These are phyloP conservation scores for Trypanosoma melophagium DNA, from an alignment of 208 protist genomes.

Conservation along the genomic window DNA sequence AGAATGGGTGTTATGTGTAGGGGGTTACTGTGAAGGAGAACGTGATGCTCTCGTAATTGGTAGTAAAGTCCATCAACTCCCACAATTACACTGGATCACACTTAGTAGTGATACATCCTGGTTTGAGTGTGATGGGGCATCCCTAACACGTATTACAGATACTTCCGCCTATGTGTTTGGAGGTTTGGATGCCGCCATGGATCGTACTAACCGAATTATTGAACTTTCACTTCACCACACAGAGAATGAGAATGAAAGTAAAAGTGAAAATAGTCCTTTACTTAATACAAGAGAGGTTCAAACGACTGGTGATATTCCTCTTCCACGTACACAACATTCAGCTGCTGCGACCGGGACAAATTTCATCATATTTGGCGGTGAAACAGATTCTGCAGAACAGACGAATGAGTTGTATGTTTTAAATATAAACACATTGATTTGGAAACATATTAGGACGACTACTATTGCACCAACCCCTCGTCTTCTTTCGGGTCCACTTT, in stretches of 20 bases:
- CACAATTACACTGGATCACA: constrained; percentile 37
- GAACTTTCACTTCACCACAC: constrained; percentile 3
- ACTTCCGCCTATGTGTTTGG: constrained; percentile 66
- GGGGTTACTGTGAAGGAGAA: constrained; percentile 64
- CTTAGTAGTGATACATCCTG: constrained; percentile 17
- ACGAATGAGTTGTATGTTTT: constrained; percentile 47
- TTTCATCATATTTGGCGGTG: constrained; percentile 68
- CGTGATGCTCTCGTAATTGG: constrained; percentile 39
- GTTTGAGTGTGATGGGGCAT: constrained; percentile 63
- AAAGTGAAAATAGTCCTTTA: constrained; percentile 4
- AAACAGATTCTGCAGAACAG: constrained; percentile 53
- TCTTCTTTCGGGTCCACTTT: constrained; percentile 45
- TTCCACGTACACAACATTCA: constrained; percentile 49
- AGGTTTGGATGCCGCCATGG: constrained; percentile 50
- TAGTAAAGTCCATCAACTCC: constrained; percentile 22
- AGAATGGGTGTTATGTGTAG: constrained; percentile 52
- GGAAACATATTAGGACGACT: constrained; percentile 29
- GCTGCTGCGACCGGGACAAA: constrained; percentile 29
- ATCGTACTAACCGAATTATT: constrained; percentile 44
- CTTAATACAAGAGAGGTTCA: constrained; percentile 20
- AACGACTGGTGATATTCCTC: constrained; percentile 43
- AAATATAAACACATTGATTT: constrained; percentile 36
- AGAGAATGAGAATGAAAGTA: background rate
- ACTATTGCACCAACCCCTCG: constrained; percentile 34
- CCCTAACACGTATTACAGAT: constrained; percentile 35